Conservation (phyloP, 805 yeast species). For the Pichia sporocuriosa region DNA sequence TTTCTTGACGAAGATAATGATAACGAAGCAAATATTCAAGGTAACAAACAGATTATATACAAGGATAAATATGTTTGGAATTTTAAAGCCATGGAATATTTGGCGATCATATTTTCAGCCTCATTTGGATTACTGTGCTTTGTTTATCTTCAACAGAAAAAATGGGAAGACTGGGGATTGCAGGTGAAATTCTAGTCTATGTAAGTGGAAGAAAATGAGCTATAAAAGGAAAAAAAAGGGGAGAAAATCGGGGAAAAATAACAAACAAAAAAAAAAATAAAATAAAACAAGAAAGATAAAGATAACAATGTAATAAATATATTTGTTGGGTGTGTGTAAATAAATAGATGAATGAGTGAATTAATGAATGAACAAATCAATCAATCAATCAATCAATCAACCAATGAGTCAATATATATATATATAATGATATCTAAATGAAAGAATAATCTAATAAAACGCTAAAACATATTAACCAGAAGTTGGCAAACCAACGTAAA, state of each 20-base stretch:
- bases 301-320: too few relatives aligned
- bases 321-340: too few relatives aligned
- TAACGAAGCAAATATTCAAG: background rate
- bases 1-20: background rate
- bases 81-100: slow-evolving; percentile 1
- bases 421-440: background rate
- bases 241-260: too few relatives aligned
- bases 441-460: background rate
- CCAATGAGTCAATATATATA: background rate
- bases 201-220: too few relatives aligned
- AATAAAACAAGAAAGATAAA: too few relatives aligned
- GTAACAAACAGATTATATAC: too few relatives aligned
- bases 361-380: too few relatives aligned
- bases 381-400: too few relatives aligned
- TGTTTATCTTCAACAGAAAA: slow-evolving; percentile 26
- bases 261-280: too few relatives aligned
- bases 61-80: slow-evolving; percentile 6
- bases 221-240: too few relatives aligned
- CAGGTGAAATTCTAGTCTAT: too few relatives aligned
- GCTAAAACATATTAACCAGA: slow-evolving; percentile 48
- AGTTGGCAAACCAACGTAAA: slow-evolving; percentile 90
- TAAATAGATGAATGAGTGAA: too few relatives aligned
- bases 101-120: slow-evolving; percentile 18
- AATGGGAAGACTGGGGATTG: slow-evolving; percentile 20
- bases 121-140: slow-evolving; percentile 24